Evolutionary conservation across 176 grass and related monocot species (phyloP).

Genomic region (Calamus simplicifolius): DNA sequence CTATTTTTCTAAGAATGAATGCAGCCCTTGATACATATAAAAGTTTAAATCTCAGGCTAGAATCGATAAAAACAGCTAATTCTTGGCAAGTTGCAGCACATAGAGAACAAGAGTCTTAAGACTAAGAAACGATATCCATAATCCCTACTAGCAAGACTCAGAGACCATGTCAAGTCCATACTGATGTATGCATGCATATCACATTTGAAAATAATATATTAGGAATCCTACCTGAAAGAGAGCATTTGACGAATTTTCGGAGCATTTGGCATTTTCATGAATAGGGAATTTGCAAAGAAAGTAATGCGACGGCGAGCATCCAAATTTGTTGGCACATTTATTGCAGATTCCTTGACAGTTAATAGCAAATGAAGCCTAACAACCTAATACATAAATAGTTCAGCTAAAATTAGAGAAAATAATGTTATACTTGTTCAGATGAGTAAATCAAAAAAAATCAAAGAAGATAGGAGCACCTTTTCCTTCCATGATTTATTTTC

Average conservation of each 20-base stretch:
- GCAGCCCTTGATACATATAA: no score
- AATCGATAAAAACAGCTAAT: no score
- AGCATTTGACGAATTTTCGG: constrained; percentile 70
- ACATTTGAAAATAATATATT: constrained; percentile 14
- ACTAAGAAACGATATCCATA: no score
- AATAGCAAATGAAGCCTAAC: constrained; percentile 80
- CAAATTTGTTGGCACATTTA: constrained; percentile 68
- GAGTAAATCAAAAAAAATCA: no score
- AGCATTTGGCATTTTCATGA: constrained; percentile 83
- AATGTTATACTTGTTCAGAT: background rate
- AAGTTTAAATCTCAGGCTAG: no score
- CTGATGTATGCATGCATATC: background rate
- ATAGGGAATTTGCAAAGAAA: constrained; percentile 97
- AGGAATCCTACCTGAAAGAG: constrained; percentile 67
- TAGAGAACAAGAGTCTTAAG: no score
- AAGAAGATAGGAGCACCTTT: constrained; percentile 36
- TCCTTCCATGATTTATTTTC: constrained; percentile 36
- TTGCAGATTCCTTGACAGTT: constrained; percentile 88
- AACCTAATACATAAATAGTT: constrained; percentile 36
- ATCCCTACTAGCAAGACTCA: no score
- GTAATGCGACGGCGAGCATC: constrained; percentile 92
- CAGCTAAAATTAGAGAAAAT: constrained; percentile 7
- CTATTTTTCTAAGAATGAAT: no score
- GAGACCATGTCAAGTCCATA: no score
- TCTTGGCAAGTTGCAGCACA: no score